phyloP scores from a whole-genome alignment of 768 basidiomycete species.

The Leccinum subtestaceum region DNA sequence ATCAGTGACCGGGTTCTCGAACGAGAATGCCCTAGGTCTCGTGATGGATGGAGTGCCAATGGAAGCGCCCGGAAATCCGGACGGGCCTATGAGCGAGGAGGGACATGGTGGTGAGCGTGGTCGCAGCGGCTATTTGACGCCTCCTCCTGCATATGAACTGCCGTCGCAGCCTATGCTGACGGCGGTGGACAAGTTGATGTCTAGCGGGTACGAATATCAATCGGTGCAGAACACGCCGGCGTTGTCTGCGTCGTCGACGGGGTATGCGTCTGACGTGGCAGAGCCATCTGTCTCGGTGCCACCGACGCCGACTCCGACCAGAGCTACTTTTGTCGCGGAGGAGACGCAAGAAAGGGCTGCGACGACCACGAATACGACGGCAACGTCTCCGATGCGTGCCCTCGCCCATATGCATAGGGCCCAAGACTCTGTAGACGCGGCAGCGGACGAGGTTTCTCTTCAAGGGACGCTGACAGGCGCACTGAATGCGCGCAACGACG shows the following conservation, averaged over 20 bases:
- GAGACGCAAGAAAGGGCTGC: too few relatives aligned
- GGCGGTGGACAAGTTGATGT: neutral
- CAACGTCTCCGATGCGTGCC: too few relatives aligned
- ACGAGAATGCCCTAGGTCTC: slow-evolving; percentile 13
- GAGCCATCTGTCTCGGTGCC: too few relatives aligned
- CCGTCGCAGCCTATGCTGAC: neutral
- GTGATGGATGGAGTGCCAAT: neutral
- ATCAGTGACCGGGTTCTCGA: neutral
- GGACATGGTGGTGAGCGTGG: neutral
- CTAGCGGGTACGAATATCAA: neutral
- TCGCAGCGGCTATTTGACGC: neutral
- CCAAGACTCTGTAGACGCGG: too few relatives aligned
- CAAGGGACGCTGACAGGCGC: too few relatives aligned
- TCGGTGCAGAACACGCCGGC: neutral
- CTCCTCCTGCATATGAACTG: slow-evolving; percentile 9
- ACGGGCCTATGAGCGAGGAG: neutral
- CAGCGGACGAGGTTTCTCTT: too few relatives aligned
- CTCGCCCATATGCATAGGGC: too few relatives aligned
- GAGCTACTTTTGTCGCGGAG: too few relatives aligned
- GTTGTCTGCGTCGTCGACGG: neutral
- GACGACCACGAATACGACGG: too few relatives aligned
- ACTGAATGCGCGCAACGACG: too few relatives aligned
- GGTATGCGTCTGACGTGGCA: too few relatives aligned
- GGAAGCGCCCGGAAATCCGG: neutral
- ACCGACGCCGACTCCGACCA: too few relatives aligned